These are phyloP conservation scores for Melampsora occidentalis DNA, from an alignment of 1,284 basidiomycete genomes.

Conservation along the genomic window DNA sequence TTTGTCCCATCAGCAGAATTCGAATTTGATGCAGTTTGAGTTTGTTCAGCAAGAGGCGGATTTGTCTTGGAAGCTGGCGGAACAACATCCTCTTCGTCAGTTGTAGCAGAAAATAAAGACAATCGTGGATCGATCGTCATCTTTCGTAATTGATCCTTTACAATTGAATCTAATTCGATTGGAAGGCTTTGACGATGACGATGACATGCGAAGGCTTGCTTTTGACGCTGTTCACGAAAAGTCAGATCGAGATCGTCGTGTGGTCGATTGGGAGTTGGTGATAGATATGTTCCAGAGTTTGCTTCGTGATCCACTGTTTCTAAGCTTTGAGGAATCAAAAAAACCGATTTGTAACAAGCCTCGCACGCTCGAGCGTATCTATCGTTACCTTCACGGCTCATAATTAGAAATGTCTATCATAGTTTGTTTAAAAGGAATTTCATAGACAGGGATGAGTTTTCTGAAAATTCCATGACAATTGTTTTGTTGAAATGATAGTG, in stretches of 20 bases:
- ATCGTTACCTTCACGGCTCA: constrained; percentile 15
- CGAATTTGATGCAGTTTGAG: too few species aligned
- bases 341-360: constrained; percentile 28
- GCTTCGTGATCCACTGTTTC: neutral
- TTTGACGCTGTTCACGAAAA: constrained; percentile 9
- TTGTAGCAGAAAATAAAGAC: too few species aligned
- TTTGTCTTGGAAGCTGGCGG: too few species aligned
- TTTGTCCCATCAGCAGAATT: too few species aligned
- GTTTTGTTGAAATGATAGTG: neutral
- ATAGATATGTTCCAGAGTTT: neutral
- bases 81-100: too few species aligned
- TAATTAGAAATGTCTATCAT: constrained; percentile 21
- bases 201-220: constrained; percentile 14
- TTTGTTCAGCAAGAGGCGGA: too few species aligned
- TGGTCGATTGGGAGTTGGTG: constrained; percentile 12
- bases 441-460: too few species aligned
- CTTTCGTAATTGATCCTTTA: too few species aligned
- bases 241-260: constrained; percentile 24
- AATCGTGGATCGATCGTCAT: too few species aligned
- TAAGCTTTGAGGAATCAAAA: constrained; percentile 4
- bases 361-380: constrained; percentile 31
- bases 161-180: constrained; percentile 27
- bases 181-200: constrained; percentile 35
- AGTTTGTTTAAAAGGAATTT: neutral
- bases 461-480: too few species aligned